Evolutionary conservation across 1,139 yeast species (phyloP).

Genomic region (Protomyces lactucae-debilis): DNA sequence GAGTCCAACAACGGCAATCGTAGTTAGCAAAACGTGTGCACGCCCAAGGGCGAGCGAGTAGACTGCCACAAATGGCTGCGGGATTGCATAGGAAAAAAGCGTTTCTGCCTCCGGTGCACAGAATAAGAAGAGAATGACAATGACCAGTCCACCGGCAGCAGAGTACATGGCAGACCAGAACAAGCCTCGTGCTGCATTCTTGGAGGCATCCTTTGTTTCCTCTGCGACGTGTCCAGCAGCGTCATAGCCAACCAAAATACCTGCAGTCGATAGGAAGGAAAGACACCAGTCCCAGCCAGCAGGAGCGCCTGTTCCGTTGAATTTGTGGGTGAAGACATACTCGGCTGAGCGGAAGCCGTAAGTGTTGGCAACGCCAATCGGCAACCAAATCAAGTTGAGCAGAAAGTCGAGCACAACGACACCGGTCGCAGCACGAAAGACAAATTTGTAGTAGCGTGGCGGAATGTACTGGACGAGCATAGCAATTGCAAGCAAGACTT

Average conservation of each 20-base stretch:
- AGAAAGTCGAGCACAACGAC: constrained; percentile 35
- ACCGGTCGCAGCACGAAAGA: constrained; percentile 33
- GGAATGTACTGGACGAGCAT: constrained; percentile 35
- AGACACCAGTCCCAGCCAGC: constrained; percentile 36
- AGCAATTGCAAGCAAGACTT: constrained; percentile 33
- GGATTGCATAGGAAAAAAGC: constrained; percentile 37
- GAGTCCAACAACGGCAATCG: constrained; percentile 33
- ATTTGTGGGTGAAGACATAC: constrained; percentile 58
- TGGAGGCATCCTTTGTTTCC: constrained; percentile 56
- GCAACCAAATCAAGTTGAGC: constrained; percentile 36
- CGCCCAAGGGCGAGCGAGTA: constrained; percentile 37
- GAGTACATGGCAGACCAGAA: constrained; percentile 52
- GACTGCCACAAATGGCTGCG: constrained; percentile 36
- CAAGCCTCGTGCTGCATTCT: constrained; percentile 57
- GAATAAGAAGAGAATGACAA: constrained; percentile 52
- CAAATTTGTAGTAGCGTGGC: constrained; percentile 34
- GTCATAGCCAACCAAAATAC: constrained; percentile 48
- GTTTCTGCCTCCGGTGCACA: constrained; percentile 44
- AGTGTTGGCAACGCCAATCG: constrained; percentile 35
- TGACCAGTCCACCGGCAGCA: constrained; percentile 49
- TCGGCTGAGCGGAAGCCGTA: constrained; percentile 46
- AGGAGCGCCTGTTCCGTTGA: constrained; percentile 54
- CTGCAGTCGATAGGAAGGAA: constrained; percentile 35
- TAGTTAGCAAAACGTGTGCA: constrained; percentile 35
- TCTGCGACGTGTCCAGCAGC: constrained; percentile 65